phyloP scores from a whole-genome alignment of 371 early-diverging fungal species.

The Actinomortierella ambigua region DNA sequence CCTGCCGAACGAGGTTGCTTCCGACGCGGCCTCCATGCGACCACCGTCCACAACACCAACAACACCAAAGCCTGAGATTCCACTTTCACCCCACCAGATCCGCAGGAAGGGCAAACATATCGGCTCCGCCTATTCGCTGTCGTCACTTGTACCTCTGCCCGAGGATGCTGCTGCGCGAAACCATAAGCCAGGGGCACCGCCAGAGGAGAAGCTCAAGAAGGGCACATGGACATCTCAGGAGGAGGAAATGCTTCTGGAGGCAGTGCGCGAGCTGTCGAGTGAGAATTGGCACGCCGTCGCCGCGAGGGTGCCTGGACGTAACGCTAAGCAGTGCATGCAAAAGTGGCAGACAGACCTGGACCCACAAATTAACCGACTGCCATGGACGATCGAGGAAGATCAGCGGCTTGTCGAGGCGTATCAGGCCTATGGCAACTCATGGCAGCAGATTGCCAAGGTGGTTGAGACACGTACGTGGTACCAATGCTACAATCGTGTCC shows the following conservation, averaged over 20 bases:
- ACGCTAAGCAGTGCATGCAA: slow-evolving; percentile 48
- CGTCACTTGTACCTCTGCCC: too few relatives aligned
- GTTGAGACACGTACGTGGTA: slow-evolving; percentile 46
- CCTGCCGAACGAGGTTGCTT: too few relatives aligned
- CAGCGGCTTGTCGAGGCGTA: slow-evolving; percentile 43
- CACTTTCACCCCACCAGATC: too few relatives aligned
- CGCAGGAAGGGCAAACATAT: too few relatives aligned
- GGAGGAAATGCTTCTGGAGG: slow-evolving; percentile 38
- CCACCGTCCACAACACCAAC: too few relatives aligned
- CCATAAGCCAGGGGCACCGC: slow-evolving; percentile 11
- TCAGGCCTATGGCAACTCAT: slow-evolving; percentile 43
- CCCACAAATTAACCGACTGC: slow-evolving; percentile 39
- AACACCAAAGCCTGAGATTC: too few relatives aligned
- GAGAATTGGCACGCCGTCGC: slow-evolving; percentile 48
- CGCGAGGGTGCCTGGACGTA: slow-evolving; percentile 40
- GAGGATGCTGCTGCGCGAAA: too few relatives aligned
- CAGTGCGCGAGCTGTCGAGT: slow-evolving; percentile 34
- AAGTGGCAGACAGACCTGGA: slow-evolving; percentile 49
- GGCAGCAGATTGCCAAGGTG: slow-evolving; percentile 48
- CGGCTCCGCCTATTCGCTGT: too few relatives aligned
- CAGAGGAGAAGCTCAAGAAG: slow-evolving; percentile 46
- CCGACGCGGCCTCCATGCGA: too few relatives aligned
- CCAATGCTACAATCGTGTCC: slow-evolving; percentile 45
- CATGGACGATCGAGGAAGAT: slow-evolving; percentile 39
- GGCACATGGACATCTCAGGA: slow-evolving; percentile 43